These are phyloP conservation scores for Escovopsis weberi DNA, from an alignment of 2,329 filamentous ascomycete genomes.

Conservation along the genomic window DNA sequence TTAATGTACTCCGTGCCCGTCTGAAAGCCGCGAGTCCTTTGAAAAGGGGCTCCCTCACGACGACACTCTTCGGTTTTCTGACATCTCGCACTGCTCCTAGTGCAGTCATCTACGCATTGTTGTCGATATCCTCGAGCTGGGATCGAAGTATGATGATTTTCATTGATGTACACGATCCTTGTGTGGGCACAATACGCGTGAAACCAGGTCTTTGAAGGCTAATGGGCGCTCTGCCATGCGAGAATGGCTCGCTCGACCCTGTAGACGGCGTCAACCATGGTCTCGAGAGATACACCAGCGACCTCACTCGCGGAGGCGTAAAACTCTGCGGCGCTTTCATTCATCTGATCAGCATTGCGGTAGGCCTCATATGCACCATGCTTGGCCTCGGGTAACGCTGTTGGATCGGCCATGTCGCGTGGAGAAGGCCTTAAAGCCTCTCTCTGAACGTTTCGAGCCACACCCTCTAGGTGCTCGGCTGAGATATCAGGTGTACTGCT, in stretches of 20 bases:
- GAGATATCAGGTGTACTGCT: constrained; percentile 9
- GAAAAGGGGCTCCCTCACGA: no score
- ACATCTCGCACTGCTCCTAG: no score
- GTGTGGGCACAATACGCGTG: no score
- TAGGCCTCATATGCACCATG: constrained; percentile 17
- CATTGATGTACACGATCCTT: neutral
- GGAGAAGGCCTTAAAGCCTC: constrained; percentile 5
- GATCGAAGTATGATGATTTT: neutral
- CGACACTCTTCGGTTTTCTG: no score
- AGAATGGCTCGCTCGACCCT: constrained; percentile 23
- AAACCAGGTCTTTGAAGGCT: neutral
- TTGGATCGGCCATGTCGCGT: neutral
- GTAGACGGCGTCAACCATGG: constrained; percentile 22
- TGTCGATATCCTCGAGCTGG: neutral
- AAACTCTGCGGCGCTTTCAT: constrained; percentile 16
- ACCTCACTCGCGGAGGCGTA: constrained; percentile 20
- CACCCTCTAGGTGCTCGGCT: constrained; percentile 13
- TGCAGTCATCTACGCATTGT: no score
- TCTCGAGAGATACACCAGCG: constrained; percentile 20
- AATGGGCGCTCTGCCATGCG: constrained; percentile 16
- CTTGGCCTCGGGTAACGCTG: neutral
- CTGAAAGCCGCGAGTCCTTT: no score
- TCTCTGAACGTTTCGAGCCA: constrained; percentile 10
- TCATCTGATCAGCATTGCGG: constrained; percentile 17
- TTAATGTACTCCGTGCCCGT: no score